Conservation (phyloP, 768 basidiomycete species). For the Hygrocybe coccinea region DNA sequence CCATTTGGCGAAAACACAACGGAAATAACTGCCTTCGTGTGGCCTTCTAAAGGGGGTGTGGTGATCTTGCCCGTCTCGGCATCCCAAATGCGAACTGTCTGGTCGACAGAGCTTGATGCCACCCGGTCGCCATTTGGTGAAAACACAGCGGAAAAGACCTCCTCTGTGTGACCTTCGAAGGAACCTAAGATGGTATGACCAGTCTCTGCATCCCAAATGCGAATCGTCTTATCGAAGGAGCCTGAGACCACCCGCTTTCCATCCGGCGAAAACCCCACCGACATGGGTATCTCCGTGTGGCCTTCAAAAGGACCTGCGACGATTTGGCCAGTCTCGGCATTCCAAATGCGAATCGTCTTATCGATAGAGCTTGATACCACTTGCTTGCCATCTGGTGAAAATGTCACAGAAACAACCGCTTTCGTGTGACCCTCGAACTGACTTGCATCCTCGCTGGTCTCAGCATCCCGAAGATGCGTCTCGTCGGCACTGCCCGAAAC, state of each 20-base stretch:
- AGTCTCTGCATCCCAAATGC: conserved; percentile 27
- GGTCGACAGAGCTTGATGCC: conserved; percentile 18
- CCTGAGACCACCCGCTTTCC: conserved; percentile 26
- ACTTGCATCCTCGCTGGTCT: conserved; percentile 2
- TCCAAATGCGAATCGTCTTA: conserved; percentile 21
- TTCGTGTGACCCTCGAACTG: conserved; percentile 16
- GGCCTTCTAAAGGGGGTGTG: not conserved
- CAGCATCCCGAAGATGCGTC: conserved; percentile 6
- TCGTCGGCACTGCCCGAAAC: not conserved
- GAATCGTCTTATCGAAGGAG: conserved; percentile 22
- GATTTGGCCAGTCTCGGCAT: conserved; percentile 17
- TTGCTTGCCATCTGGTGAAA: conserved; percentile 7
- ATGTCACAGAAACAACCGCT: conserved; percentile 10
- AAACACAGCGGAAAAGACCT: conserved; percentile 21
- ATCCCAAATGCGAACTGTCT: conserved; percentile 11
- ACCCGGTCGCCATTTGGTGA: conserved; percentile 23
- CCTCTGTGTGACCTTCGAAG: conserved; percentile 11
- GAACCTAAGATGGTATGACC: conserved; percentile 9
- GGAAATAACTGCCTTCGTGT: conserved; percentile 6
- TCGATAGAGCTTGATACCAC: conserved; percentile 20
- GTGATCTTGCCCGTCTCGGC: too few species aligned
- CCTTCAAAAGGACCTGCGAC: conserved; percentile 16
- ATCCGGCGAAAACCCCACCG: conserved; percentile 9
- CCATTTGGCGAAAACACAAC: conserved; percentile 19
- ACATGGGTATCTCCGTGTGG: not conserved